Evolutionary conservation across 2,329 filamentous ascomycete genomes (phyloP).

Genomic region (Pyrenophora seminiperda): DNA sequence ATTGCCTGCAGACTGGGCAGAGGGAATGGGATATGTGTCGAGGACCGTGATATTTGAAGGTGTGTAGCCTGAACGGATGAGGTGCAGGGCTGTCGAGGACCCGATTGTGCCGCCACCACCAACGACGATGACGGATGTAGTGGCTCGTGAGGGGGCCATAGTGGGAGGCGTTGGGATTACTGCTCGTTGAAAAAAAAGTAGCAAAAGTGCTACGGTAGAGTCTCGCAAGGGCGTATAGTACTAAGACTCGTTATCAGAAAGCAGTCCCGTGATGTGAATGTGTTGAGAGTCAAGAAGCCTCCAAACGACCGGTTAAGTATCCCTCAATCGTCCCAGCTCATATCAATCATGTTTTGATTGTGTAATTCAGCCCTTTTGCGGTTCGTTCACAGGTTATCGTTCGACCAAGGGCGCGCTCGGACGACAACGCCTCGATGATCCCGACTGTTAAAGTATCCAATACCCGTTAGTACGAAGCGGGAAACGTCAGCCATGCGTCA

Average conservation of each 20-base stretch:
- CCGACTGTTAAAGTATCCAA: constrained; percentile 9
- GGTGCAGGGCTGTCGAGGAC: constrained; percentile 58
- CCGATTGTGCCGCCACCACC: constrained; percentile 61
- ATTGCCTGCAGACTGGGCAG: constrained; percentile 56
- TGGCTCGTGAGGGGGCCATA: constrained; percentile 28
- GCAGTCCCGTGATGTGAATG: not conserved
- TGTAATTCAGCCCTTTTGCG: constrained; percentile 11
- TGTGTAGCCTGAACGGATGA: constrained; percentile 56
- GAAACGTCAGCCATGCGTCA: constrained; percentile 9
- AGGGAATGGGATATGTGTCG: constrained; percentile 55
- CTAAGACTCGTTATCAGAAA: constrained; percentile 13
- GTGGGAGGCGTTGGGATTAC: not conserved
- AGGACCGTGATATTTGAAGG: constrained; percentile 54
- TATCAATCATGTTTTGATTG: constrained; percentile 7
- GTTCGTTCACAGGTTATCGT: not conserved
- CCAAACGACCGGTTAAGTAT: constrained; percentile 18
- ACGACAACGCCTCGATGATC: constrained; percentile 8
- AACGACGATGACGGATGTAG: constrained; percentile 47
- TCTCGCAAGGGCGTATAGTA: not conserved
- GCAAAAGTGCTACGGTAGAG: not conserved
- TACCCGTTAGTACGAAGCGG: not conserved
- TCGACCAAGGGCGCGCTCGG: constrained; percentile 5
- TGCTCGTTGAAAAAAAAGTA: not conserved
- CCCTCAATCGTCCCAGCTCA: constrained; percentile 7
- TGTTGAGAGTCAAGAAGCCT: constrained; percentile 3